Base-by-base conservation (phyloP, 495 filamentous ascomycete genomes). In the Penicillium robsamsonii region DNA sequence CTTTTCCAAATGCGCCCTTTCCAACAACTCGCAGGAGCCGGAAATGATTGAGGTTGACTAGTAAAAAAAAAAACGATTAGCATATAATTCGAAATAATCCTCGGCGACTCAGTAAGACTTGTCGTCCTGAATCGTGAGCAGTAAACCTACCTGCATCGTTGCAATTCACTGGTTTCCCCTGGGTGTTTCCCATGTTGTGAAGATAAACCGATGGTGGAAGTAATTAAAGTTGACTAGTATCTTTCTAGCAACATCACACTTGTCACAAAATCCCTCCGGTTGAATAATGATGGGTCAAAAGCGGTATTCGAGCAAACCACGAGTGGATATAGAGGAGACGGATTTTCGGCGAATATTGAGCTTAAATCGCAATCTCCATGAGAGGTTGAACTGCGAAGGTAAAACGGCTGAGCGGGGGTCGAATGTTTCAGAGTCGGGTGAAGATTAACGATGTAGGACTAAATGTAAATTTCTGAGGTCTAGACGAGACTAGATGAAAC, bases 31-130 rank as follows among this genome's bases (percentile, higher is more conserved):
- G 86, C 33, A 97, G 79, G 25, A 98, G 83, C 62, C 92, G 88
- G 69, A 98, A 98, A 70, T 98, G 95, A 65, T 97, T 96, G 62
- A 98, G 86, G 74, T 96, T 97, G 62, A 96, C 94, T 96, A 44
- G 40, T 12, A 49, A 52, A 53, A 18, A 20, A 10, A 18, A 20
- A 10, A n/a, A 11, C 49, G 15, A 56, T 62, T 29, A 64, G 61
- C 35, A 56, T 27, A 42, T 47, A 25, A 41, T 30, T 46, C 46
- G n/a, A 44, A 18, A 13, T 17, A 11, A 45, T 43, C 35, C 22
- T 35, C 12, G 11, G 48, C 8, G 25, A 25, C 22, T 33, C 31
- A 35, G 40, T 13, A 33, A 55, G 18, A 30, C 27, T 29, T 13
- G 56, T 8, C 46, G 40, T 15, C 48, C 30, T 25, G 8, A 50